Base-by-base conservation (phyloP, 305 asterid species). In the Vinca major region DNA sequence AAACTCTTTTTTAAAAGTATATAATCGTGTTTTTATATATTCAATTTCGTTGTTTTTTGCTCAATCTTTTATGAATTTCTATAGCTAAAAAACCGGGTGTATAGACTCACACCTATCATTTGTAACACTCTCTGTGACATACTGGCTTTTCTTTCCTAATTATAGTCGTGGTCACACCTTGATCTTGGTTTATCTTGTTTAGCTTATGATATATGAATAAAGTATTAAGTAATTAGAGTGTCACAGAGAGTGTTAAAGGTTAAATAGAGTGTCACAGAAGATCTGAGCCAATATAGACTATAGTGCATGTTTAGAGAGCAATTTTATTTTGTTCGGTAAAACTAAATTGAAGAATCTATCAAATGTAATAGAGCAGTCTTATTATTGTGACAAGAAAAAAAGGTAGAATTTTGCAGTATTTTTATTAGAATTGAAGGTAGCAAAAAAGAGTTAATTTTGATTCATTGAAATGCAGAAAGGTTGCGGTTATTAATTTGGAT, bases 401-500 rank as follows among this genome's bases (percentile, higher is more conserved):
- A 57, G 40, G 7, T 5, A 4, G 3, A 14, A 26, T 58, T 67
- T 55, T 57, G 0, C 20, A 2, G 2, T 48, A n/a, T 7, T 20
- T 13, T 2, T 19, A 20, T 13, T 7, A 26, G 44, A 21, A 8
- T 3, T 50, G 36, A 66, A 66, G 21, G 13, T 26, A 47, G 16
- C n/a, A 43, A 14, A 43, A 14, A 36, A 49, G 37, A 39, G 17
- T 41, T 39, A 58, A 12, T n/a, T 53, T 49, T 51, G 7, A 33
- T 12, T 65, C 48, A 7, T 4, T 16, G 77, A 58, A 67, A 40
- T 80, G 89, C 96, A 93, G 98, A 88, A 93, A 93, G 79, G 96
- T 93, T 77, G 94, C 96, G 56, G 88, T 89, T 78, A 82, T 93
- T 78, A 90, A 93, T 78, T 78, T 93, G 86, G 99, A 91, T 75